Conservation (phyloP, 108 stramenopile genomes). For the Cylindrotheca fusiformis region DNA sequence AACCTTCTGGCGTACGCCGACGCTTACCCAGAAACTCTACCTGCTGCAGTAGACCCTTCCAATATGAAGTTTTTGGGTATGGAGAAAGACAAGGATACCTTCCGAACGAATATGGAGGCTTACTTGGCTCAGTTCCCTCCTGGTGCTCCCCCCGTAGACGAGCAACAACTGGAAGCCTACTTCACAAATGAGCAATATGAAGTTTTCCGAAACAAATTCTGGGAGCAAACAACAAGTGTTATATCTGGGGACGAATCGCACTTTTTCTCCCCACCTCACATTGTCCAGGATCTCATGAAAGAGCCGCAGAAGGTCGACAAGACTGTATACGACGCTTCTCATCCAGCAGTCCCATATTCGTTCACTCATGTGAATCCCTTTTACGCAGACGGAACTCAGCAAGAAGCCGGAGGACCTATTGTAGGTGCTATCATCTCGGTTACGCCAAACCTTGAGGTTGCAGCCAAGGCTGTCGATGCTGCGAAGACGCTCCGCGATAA, state of each 20-base stretch:
- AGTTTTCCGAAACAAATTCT: conserved; percentile 76
- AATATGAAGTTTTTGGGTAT: conserved; percentile 69
- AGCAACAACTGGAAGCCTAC: conserved; percentile 54
- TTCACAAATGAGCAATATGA: conserved; percentile 79
- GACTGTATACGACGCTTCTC: conserved; percentile 14
- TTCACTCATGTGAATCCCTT: conserved; percentile 51
- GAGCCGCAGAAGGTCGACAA: conserved; percentile 39
- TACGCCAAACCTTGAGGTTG: conserved; percentile 66
- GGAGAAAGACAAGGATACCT: conserved; percentile 79
- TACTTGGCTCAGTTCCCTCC: conserved; percentile 76
- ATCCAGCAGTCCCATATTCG: conserved; percentile 11
- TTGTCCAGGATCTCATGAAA: conserved; percentile 54
- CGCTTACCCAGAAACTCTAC: conserved; percentile 64
- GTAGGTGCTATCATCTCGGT: conserved; percentile 72
- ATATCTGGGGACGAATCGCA: conserved; percentile 74
- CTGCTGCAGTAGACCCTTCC: conserved; percentile 68
- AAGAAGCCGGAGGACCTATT: conserved; percentile 65
- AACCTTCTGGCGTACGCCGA: conserved; percentile 66
- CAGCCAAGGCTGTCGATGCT: conserved; percentile 52
- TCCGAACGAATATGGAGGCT: conserved; percentile 69
- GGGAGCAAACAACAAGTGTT: conserved; percentile 71
- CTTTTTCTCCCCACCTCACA: conserved; percentile 65
- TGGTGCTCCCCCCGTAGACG: conserved; percentile 64
- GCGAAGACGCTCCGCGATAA: conserved; percentile 64
- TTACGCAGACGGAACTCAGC: conserved; percentile 33